Base-by-base conservation (phyloP, 2,329 filamentous ascomycete genomes). In the Cercospora sp. region DNA sequence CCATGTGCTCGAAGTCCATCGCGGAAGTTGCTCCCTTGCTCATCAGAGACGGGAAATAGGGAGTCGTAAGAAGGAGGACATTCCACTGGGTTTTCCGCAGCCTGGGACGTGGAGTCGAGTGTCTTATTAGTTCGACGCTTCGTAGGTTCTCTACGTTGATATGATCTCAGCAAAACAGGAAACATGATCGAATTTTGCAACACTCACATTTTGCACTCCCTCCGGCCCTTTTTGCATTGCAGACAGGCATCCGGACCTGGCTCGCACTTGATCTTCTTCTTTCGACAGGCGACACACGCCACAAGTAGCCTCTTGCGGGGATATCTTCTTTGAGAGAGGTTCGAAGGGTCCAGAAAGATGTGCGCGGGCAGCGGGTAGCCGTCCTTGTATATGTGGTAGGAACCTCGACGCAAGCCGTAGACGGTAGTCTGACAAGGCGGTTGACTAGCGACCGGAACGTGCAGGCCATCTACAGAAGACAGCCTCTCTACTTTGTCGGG, bases 251-350 rank as follows among this genome's bases (percentile, higher is more conserved):
- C 48, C 7, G 48, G 59, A n/a, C 53, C 48, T 26, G 67, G 67
- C 60, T 69, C 67, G 42, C 67, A 69, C 61, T 65, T 60, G 48
- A 69, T 66, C 57, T 69, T 69, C 67, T 69, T 69, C 39, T 63
- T 55, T 16, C 67, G 33, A 48, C 67, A 69, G 16, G 51, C 53
- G 10, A 58, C 42, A 31, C 67, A 69, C 26, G 67, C 67, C 7
- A 66, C 61, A 23, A 51, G 59, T 9, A 67, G 45, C 16, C 67
- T 57, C 57, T 69, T 69, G 23, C 67, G 55, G 12, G 60, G 64
- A n/a, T 64, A 58, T 31, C 67, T 69, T 39, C 59, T 65, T 60
- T 62, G 39, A 18, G 67, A 57, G 33, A 67, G 30, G 28, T 65
- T 65, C 12, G 62, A 28, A 2, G 58, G 33, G n/a, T 68, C 63